Evolutionary conservation across 2,329 filamentous ascomycete genomes (phyloP).

Genomic region (Rachicladosporium sp.): DNA sequence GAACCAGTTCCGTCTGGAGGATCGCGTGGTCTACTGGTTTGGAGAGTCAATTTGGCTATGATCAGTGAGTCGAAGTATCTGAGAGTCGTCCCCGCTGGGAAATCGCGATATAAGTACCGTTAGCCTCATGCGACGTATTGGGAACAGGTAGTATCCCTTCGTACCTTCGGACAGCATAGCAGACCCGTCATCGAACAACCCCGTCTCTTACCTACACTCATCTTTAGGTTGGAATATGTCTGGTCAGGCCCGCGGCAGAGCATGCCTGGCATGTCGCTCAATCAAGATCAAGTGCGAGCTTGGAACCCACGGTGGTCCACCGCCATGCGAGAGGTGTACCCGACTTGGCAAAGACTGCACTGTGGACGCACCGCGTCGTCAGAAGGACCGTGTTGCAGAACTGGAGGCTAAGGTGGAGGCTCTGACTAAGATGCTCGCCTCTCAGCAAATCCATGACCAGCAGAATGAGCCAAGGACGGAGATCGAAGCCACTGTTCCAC

Average conservation of each 20-base stretch:
- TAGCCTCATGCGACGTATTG: too few relatives aligned
- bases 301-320: conserved; percentile 8
- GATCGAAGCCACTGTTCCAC: background rate
- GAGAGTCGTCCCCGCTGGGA: too few relatives aligned
- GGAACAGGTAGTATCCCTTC: too few relatives aligned
- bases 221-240: background rate
- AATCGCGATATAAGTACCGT: too few relatives aligned
- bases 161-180: too few relatives aligned
- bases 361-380: conserved; percentile 14
- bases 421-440: conserved; percentile 15
- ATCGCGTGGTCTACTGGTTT: too few relatives aligned
- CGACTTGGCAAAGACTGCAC: conserved; percentile 17
- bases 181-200: too few relatives aligned
- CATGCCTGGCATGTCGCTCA: conserved; percentile 14
- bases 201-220: too few relatives aligned
- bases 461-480: background rate
- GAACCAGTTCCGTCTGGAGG: too few relatives aligned
- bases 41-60: too few relatives aligned
- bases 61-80: too few relatives aligned
- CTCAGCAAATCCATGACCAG: conserved; percentile 13
- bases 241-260: conserved; percentile 10
- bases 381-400: conserved; percentile 15
- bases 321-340: conserved; percentile 18
- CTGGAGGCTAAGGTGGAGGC: conserved; percentile 20
- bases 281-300: conserved; percentile 20